Evolutionary conservation across 2,329 filamentous ascomycete species (phyloP), one percentile per base, ranked within the genome.

Genomic region (Xylariaceae sp.): DNA sequence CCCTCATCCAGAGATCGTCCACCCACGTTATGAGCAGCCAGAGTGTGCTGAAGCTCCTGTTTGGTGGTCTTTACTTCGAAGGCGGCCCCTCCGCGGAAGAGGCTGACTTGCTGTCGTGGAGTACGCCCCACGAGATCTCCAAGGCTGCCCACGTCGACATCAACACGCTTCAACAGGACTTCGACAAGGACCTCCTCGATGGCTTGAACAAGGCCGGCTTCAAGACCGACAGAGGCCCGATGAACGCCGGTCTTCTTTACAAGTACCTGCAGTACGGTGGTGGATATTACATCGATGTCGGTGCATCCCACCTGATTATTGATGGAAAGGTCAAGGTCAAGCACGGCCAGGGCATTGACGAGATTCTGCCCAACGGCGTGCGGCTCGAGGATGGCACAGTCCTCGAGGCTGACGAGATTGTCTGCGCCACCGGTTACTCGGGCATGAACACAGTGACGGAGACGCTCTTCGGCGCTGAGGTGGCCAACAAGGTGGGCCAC

Each of bases 391-490:
- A 85, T 63, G 82, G 82, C 1, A 73, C 73, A 3, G 71, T 74
- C 39, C 67, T 85, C 0, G 73, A 78, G 17, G 82, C 83, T 0
- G 83, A 86, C 66, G 75, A 83, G 50, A 78, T 87, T 2, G 77
- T 87, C 11, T 76, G 82, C 56, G 81, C 81, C 4, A 84, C 81
- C 1, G 81, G 80, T 2, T 75, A 87, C 65, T 80, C 86, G 62
- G 88, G 88, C 68, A 90, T 90, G 86, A 77, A 78, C 9, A 85
- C 82, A 0, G 82, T 82, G 17, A 82, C 86, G 1, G 74, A 82
- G n/a, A 76, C 77, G 37, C 81, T 88, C 17, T 78, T 90, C 56
- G 88, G 87, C 0, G 79, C 86, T 35, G 77, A 80, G 15, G 75
- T 89, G 8, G 85, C 83, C 0, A 80, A 84, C 55, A 75, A 77